Evolutionary conservation across 306 rosid species (phyloP).

Genomic region (peach (Prunus persica)): Prunus_persica_NCBIv2 NC_034013.1:2332501-2333000

Average conservation of each 20-base stretch:
- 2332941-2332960: not conserved
- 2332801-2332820: not conserved
- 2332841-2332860: constrained; percentile 64
- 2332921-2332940: not conserved
- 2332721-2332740: not conserved
- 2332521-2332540: constrained; percentile 75
- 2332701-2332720: not conserved
- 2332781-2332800: not conserved
- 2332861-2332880: constrained; percentile 79
- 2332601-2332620: not conserved
- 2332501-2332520: constrained; percentile 89
- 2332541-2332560: constrained; percentile 82
- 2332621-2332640: not conserved
- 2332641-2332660: not conserved
- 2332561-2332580: constrained; percentile 87
- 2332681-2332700: not conserved
- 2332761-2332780: not conserved
- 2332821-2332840: constrained; percentile 62
- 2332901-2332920: constrained; percentile 13
- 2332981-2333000: no score
- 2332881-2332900: constrained; percentile 70
- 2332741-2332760: not conserved
- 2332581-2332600: constrained; percentile 36
- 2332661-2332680: not conserved
- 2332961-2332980: not conserved